Percentiles rank a stretch among this genome's conserved stretches.
phyloP scores from a whole-genome alignment of 331 rosid genomes.

The Saraca asoca region DNA sequence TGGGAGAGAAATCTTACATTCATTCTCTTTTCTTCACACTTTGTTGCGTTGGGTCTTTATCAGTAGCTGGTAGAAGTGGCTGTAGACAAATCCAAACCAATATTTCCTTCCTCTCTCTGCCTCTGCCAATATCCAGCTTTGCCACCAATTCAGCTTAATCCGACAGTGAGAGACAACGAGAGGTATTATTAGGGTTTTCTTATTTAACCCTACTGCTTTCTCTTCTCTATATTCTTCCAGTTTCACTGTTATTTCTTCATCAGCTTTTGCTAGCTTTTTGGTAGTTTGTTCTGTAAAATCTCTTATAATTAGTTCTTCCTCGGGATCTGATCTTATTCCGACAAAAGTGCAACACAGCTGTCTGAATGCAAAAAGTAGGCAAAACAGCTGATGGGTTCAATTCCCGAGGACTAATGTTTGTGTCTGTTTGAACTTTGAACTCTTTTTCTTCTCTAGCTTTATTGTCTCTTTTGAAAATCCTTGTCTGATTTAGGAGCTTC shows the following conservation, averaged over 20 bases:
- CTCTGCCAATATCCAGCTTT: conserved; percentile 59
- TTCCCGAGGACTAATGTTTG: conserved; percentile 49
- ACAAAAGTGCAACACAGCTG: conserved; percentile 34
- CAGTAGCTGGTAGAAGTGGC: conserved; percentile 68
- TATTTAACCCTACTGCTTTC: conserved; percentile 41
- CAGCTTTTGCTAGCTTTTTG: conserved; percentile 21
- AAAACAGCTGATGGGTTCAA: conserved; percentile 39
- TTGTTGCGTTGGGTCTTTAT: conserved; percentile 42
- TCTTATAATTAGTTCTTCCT: conserved; percentile 15
- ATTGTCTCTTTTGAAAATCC: conserved; percentile 31
- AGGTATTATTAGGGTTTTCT: conserved; percentile 47
- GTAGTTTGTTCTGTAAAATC: not conserved
- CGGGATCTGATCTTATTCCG: conserved; percentile 50
- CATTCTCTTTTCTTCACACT: conserved; percentile 18
- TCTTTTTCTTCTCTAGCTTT: conserved; percentile 20
- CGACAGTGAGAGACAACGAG: conserved; percentile 43
- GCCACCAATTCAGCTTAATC: conserved; percentile 64
- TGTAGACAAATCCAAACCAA: conserved; percentile 15
- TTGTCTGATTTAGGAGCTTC: conserved; percentile 46
- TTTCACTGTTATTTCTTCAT: not conserved
- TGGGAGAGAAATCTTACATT: conserved; percentile 24
- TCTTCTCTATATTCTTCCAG: conserved; percentile 31
- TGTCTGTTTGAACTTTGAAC: not conserved
- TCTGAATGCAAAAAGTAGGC: conserved; percentile 28
- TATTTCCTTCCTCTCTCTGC: conserved; percentile 43